These are phyloP conservation scores for Flaveria bidentis DNA, from an alignment of 129 eudicot genomes.

Conservation along the genomic window DNA sequence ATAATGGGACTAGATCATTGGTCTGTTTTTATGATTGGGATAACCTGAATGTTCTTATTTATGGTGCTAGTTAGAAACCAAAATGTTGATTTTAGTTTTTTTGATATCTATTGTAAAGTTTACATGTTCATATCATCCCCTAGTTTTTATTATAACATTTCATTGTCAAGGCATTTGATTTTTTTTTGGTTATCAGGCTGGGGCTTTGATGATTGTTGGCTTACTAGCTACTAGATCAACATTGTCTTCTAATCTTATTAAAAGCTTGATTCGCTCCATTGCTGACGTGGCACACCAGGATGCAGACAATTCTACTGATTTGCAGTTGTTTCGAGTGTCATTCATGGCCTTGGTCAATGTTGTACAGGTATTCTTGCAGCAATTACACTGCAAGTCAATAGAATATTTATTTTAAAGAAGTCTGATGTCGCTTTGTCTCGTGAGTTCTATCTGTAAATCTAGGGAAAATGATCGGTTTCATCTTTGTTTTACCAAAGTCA, in stretches of 20 bases:
- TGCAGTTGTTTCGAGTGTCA: constrained; percentile 66
- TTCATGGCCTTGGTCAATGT: constrained; percentile 69
- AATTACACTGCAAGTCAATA: constrained; percentile 13
- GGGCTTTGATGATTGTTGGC: constrained; percentile 82
- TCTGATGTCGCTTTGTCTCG: constrained; percentile 1
- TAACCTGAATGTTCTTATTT: background rate
- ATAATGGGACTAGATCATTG: background rate
- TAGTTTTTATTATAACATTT: background rate
- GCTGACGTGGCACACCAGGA: constrained; percentile 64
- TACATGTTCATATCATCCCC: background rate
- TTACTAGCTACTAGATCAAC: constrained; percentile 64
- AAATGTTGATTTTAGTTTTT: background rate
- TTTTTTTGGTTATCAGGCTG: constrained; percentile 51
- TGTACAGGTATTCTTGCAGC: constrained; percentile 59
- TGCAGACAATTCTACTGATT: constrained; percentile 58
- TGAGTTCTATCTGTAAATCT: background rate
- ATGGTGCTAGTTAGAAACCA: background rate
- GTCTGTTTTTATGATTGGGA: background rate
- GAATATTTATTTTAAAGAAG: background rate
- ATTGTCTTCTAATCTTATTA: constrained; percentile 61
- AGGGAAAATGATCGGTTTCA: background rate
- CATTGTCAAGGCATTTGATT: constrained; percentile 4
- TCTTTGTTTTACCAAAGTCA: background rate
- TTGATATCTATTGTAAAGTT: background rate
- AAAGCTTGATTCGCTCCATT: constrained; percentile 66